These are phyloP conservation scores for Penicillium oxalicum DNA, from an alignment of 2,329 filamentous ascomycete species.

Conservation along the genomic window DNA sequence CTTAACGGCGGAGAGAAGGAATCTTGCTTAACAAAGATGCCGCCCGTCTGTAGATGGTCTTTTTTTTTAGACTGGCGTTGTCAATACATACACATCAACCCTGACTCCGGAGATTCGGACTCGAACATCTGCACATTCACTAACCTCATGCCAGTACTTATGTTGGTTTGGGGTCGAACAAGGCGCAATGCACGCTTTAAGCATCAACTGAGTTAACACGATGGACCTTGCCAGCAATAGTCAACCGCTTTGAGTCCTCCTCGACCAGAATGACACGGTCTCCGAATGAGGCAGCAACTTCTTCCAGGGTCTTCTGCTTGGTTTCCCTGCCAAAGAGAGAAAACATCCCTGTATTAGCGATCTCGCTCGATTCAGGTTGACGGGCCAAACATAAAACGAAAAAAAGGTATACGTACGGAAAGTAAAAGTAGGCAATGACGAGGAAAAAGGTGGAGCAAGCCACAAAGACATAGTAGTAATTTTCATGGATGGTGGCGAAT, in stretches of 20 bases:
- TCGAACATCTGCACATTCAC: no score
- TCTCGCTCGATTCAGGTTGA: no score
- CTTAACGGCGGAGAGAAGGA: no score
- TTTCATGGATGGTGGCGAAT: conserved; percentile 53
- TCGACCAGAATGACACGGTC: conserved; percentile 39
- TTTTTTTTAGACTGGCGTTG: no score
- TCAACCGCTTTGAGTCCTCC: conserved; percentile 21
- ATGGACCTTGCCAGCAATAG: conserved; percentile 20
- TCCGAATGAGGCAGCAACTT: conserved; percentile 46
- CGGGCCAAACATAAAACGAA: no score
- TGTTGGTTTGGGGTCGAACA: no score
- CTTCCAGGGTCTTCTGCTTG: conserved; percentile 45
- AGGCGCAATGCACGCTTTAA: neutral
- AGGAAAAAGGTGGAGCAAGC: conserved; percentile 49
- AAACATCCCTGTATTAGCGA: neutral
- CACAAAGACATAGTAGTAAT: conserved; percentile 58
- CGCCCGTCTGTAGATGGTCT: no score
- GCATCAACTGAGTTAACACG: conserved; percentile 12
- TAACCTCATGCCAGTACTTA: no score
- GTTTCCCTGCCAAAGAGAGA: conserved; percentile 35
- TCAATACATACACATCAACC: no score
- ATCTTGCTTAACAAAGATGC: no score
- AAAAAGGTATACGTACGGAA: conserved; percentile 39
- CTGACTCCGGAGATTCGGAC: no score
- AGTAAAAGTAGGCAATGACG: conserved; percentile 49